These are phyloP conservation scores for Phytophthora syringae DNA, from an alignment of 352 stramenopile genomes.

Conservation along the genomic window DNA sequence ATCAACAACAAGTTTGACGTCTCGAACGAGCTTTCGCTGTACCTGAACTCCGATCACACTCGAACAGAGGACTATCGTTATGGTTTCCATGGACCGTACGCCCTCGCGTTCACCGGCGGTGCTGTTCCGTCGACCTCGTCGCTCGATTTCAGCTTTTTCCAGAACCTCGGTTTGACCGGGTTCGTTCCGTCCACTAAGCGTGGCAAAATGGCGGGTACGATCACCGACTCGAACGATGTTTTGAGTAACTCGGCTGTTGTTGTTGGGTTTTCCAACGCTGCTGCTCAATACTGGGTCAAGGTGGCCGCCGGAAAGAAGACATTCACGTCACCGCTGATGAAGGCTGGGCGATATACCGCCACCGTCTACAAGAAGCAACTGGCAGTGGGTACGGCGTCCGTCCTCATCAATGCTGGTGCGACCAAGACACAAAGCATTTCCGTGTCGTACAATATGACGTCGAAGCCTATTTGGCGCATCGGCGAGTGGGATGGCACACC, in stretches of 20 bases:
- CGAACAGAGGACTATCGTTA: conserved; percentile 57
- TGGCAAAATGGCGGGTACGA: conserved; percentile 40
- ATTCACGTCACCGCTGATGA: conserved; percentile 57
- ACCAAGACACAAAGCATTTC: conserved; percentile 30
- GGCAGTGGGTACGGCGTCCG: conserved; percentile 32
- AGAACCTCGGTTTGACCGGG: conserved; percentile 38
- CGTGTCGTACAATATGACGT: conserved; percentile 35
- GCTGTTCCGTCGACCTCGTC: conserved; percentile 28
- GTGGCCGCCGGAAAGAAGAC: conserved; percentile 24
- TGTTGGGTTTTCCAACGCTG: conserved; percentile 44
- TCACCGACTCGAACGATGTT: conserved; percentile 36
- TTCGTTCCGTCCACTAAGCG: conserved; percentile 45
- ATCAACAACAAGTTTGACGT: conserved; percentile 61
- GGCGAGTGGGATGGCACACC: conserved; percentile 44
- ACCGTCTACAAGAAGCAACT: conserved; percentile 62
- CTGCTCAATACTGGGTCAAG: conserved; percentile 55
- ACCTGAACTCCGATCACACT: conserved; percentile 66
- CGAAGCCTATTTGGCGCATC: conserved; percentile 49
- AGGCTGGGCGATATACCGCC: conserved; percentile 47
- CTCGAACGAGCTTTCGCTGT: conserved; percentile 58
- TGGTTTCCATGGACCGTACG: conserved; percentile 57
- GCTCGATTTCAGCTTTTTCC: conserved; percentile 54
- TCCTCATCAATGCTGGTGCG: conserved; percentile 25
- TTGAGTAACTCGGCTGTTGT: conserved; percentile 36
- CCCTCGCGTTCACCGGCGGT: conserved; percentile 51